Evolutionary conservation across 495 filamentous ascomycete genomes (phyloP), one percentile per base, ranked within the genome.

Genomic region (Neurospora sp.): DNA sequence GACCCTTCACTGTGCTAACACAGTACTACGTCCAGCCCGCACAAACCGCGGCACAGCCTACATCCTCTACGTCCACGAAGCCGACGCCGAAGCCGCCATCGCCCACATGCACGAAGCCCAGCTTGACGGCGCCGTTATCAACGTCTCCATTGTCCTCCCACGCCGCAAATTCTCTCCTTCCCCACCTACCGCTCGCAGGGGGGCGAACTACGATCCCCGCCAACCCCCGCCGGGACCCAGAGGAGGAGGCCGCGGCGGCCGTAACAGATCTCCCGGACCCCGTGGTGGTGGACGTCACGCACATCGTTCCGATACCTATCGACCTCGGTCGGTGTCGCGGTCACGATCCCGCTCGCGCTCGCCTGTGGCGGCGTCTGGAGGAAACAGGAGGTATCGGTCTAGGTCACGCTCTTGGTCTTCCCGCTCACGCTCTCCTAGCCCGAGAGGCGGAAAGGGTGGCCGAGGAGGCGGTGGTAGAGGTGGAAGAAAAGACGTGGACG

Each of bases 81-180:
- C 89, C 61, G 91, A 94, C 75, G 96, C 96, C 42, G 93, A 97
- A 77, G 85, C 89, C 20, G 96, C 96, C 35, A 96, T 99, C 75
- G 89, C 94, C 66, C 92, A 97, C 78, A 98, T 99, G 96, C 96
- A 99, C 80, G 96, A 99, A 85, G 93, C 93, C 16, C 93, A 98
- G 75, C 84, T 99, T 59, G 96, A 99, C 83, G 96, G 96, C 46
- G 87, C 91, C 18, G 82, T 90, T 22, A 90, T 99, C 80, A 92
- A 91, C 76, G 96, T 99, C 37, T 97, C 94, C 70, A 97, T 98
- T 75, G 94, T 98, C 35, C 85, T 98, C 35, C 95, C 95, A 1
- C 91, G 93, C 69, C 91, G 93, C 73, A 85, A 89, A 76, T 79
- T 89, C 74, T 86, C 88, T 11, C 83, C 85, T 27, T 78, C 83